phyloP scores from a whole-genome alignment of 2,329 filamentous ascomycete species.

The Ceratocystis harringtonii region DNA sequence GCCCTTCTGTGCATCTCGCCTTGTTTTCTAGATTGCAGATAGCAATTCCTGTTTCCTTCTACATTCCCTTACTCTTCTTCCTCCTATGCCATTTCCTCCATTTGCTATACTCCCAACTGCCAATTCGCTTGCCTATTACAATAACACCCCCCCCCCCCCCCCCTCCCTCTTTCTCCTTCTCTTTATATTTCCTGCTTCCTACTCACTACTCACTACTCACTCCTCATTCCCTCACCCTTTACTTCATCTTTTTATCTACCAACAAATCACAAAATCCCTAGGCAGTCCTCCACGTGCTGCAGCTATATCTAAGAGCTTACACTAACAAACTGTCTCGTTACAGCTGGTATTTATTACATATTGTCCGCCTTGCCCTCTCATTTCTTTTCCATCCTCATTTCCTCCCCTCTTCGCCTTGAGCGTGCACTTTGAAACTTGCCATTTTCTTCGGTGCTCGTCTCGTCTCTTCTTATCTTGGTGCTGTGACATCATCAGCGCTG shows the following conservation, averaged over 20 bases:
- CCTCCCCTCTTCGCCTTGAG: constrained; percentile 15
- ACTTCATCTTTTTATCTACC: not conserved
- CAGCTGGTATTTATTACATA: not conserved
- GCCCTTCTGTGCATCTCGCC: not conserved
- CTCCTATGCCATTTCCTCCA: not conserved
- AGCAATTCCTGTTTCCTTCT: not conserved
- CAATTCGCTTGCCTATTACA: too few species aligned
- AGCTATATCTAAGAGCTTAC: not conserved
- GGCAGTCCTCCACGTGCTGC: not conserved
- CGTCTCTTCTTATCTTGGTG: constrained; percentile 6
- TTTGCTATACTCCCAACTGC: too few species aligned
- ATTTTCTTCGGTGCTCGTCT: not conserved
- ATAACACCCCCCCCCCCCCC: too few species aligned
- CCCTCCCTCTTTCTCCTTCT: not conserved
- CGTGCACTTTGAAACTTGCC: constrained; percentile 16
- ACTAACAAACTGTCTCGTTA: not conserved
- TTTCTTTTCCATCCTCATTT: constrained; percentile 16
- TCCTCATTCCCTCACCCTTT: too few species aligned
- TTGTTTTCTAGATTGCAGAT: not conserved
- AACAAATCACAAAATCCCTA: not conserved
- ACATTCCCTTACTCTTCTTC: constrained; percentile 2
- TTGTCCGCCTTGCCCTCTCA: constrained; percentile 18
- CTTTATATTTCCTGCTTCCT: not conserved
- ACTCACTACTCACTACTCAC: too few species aligned
- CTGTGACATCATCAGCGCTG: constrained; percentile 8